Base-by-base conservation (phyloP, 31 red algal species). In the Odonthalia washingtoniensis region DNA sequence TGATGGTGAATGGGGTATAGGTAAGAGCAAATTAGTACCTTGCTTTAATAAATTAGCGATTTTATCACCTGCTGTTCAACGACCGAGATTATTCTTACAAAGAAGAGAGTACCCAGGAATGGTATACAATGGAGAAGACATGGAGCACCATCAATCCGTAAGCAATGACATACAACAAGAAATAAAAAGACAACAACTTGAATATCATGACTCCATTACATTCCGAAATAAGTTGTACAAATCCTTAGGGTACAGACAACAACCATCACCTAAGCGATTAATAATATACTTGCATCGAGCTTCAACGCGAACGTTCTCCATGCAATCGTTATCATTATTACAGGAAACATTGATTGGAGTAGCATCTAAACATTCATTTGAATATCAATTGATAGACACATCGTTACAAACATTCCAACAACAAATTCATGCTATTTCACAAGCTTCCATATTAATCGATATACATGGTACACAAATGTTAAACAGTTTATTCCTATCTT, bases 391-490 rank as follows among this genome's bases (percentile, higher is more conserved):
- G 26, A 46, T 94, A 18, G 81, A 86, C 28, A 65, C 77, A 53
- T 78, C 46, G 37, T 76, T 73, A 16, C 62, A 74, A 79, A 79
- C 77, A 16, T 94, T 92, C 49, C 43, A 65, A 57, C 83, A 92
- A 66, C 89, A 92, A 44, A 73, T 92, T 9, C 36, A 69, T 6
- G 75, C 82, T 24, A 78, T 75, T 46, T 40, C 77, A 60, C 49
- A 49, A 9, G 89, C 94, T 28, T 70, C 46, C 28, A 72, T 96
- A 34, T 72, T 89, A 28, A 75, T 92, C 21, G 86, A 89, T n/a
- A 66, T 96, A n/a, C 94, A 96, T 77, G 94, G 94, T 18, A 86
- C 83, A 45, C 89, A 96, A 44, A 72, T 92, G 86, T 64, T 89
- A 3, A 87, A 77, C 32, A 34, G 16, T 31, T 46, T 95, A 66